A percentile compares a stretch with the other conserved stretches of the same genome.
These are phyloP conservation scores for Colletotrichum sp. DNA, from an alignment of 2,329 filamentous ascomycete species.

Conservation along the genomic window DNA sequence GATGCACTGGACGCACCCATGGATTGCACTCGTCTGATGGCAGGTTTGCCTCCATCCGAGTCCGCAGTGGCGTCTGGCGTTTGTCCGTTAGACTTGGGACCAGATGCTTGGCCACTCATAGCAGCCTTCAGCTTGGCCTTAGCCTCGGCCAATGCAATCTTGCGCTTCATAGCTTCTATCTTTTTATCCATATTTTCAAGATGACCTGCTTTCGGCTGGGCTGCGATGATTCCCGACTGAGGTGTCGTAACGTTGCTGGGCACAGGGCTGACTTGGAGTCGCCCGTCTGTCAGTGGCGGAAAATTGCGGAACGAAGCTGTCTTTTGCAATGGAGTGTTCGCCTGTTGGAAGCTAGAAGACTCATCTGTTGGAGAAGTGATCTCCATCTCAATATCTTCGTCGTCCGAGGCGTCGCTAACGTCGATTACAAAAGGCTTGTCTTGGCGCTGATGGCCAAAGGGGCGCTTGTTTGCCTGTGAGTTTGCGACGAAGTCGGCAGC, in stretches of 20 bases:
- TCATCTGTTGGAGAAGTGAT: slow-evolving; percentile 60
- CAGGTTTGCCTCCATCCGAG: slow-evolving; percentile 17
- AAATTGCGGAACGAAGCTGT: slow-evolving; percentile 48
- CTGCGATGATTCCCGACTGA: slow-evolving; percentile 36
- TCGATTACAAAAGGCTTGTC: slow-evolving; percentile 78
- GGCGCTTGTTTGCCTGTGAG: slow-evolving; percentile 57
- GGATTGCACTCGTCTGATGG: slow-evolving; percentile 22
- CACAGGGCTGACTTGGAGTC: slow-evolving; percentile 44
- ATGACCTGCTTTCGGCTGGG: slow-evolving; percentile 40
- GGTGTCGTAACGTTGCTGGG: slow-evolving; percentile 39
- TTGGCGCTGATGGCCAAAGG: slow-evolving; percentile 63
- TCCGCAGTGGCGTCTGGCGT: slow-evolving; percentile 12
- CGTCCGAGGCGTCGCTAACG: slow-evolving; percentile 74
- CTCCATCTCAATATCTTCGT: slow-evolving; percentile 72
- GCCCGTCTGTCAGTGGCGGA: slow-evolving; percentile 47
- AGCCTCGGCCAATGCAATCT: slow-evolving; percentile 64
- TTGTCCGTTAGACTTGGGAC: slow-evolving; percentile 4
- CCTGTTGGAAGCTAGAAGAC: slow-evolving; percentile 36
- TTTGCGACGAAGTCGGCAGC: slow-evolving; percentile 75
- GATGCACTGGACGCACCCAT: slow-evolving; percentile 21
- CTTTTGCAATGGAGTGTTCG: slow-evolving; percentile 35
- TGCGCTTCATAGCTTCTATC: slow-evolving; percentile 66
- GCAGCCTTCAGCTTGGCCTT: slow-evolving; percentile 49
- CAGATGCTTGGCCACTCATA: slow-evolving; percentile 3
- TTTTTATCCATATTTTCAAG: slow-evolving; percentile 59